Base-by-base conservation (phyloP, 2,329 filamentous ascomycete species). In the Cercospora sp. region DNA sequence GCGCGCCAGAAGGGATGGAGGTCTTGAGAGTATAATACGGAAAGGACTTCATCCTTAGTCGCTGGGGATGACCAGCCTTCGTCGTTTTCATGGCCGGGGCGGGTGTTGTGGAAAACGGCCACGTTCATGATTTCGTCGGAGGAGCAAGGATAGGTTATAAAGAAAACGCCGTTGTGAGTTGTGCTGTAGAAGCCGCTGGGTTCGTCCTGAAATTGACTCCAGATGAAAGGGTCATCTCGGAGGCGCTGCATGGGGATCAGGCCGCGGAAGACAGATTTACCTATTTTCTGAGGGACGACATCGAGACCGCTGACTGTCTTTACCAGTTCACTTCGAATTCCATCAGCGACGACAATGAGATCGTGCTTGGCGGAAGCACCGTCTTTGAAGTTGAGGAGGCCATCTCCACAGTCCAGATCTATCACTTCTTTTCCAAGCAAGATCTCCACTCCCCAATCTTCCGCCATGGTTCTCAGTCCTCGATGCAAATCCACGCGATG, bases 401-500 rank as follows among this genome's bases (percentile, higher is more conserved):
- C 72, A 16, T 57, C 58, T 33, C 65, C 70, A 58, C 69, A 60
- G 58, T 71, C 64, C n/a, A 72, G 36, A 42, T 63, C 62, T 5
- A 67, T 58, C 30, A 70, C 72, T 53, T 72, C 66, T 6, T 31
- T 63, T 5, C 65, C 65, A 10, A 73, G 62, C 13, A 63, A 20
- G 39, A 72, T 64, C 9, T 67, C 31, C 16, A 67, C 69, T 23
- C 68, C 69, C 12, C 42, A 23, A 2, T 61, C 31, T 23, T 68
- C 39, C 9, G 71, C 69, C n/a, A 71, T 58, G 16, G 60, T 36
- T 30, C 65, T 65, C 16, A 72, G 55, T 10, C 67, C 65, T 10
- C 64, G 65, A 60, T 74, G 72, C 10, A 72, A 23, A 67, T 73
- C 72, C 30, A 72, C 66, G 9, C 72, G 69, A 69, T 74, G 69